Evolutionary conservation across 495 filamentous ascomycete genomes (phyloP).

Genomic region (Penicillium parvum): DNA sequence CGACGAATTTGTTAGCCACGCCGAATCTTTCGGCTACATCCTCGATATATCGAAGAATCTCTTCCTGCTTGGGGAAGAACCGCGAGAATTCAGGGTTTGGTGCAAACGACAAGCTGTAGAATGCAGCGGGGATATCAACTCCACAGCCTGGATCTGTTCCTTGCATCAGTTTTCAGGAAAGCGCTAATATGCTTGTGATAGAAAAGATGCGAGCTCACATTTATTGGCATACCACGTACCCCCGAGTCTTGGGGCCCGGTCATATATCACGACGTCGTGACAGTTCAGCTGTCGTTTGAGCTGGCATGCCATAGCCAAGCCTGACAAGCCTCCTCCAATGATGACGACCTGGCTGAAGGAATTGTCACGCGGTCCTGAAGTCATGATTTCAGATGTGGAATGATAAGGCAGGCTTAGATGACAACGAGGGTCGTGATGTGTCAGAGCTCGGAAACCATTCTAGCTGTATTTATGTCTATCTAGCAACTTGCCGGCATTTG

Average conservation of each 20-base stretch:
- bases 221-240: constrained; percentile 26
- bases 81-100: constrained; percentile 23
- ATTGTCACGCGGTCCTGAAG: background rate
- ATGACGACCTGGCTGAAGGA: constrained; percentile 14
- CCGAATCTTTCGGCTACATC: background rate
- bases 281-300: constrained; percentile 17
- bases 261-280: constrained; percentile 24
- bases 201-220: no score
- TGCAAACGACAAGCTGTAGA: constrained; percentile 27
- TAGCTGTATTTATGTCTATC: no score
- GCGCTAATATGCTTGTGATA: no score
- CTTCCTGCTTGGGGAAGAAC: constrained; percentile 20
- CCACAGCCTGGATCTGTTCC: constrained; percentile 27
- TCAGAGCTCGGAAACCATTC: no score
- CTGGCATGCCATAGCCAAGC: constrained; percentile 23
- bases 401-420: no score
- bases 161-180: no score
- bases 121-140: constrained; percentile 24
- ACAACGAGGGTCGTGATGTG: no score
- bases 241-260: constrained; percentile 13
- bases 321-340: constrained; percentile 25
- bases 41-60: constrained; percentile 6
- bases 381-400: background rate
- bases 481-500: no score
- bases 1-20: constrained; percentile 14